Evolutionary conservation across 305 asterid species (phyloP).

Genomic region (Lippia alba): DNA sequence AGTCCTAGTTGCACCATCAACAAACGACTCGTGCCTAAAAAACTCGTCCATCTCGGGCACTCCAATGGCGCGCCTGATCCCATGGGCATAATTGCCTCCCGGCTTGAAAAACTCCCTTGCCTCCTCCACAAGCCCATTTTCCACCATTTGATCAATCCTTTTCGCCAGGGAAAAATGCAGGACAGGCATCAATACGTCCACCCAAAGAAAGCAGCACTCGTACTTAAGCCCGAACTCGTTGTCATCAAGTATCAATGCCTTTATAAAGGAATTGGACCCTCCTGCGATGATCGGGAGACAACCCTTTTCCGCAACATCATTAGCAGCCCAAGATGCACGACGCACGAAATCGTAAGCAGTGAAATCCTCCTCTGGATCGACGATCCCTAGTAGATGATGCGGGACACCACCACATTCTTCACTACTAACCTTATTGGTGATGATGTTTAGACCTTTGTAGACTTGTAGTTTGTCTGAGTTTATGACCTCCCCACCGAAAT

Average conservation of each 20-base stretch:
- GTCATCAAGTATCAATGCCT: conserved; percentile 44
- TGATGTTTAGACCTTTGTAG: conserved; percentile 42
- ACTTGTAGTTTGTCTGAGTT: conserved; percentile 62
- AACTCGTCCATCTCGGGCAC: conserved; percentile 48
- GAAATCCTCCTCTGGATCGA: conserved; percentile 43
- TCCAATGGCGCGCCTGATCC: conserved; percentile 47
- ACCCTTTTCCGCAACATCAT: conserved; percentile 18
- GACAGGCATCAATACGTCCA: conserved; percentile 37
- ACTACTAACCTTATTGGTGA: conserved; percentile 40
- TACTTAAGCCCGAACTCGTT: conserved; percentile 30
- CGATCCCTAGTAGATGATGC: conserved; percentile 47
- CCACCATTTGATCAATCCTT: conserved; percentile 58
- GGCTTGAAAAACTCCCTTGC: conserved; percentile 40
- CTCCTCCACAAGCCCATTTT: conserved; percentile 45
- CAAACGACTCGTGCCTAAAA: conserved; percentile 17
- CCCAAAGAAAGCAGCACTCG: conserved; percentile 45
- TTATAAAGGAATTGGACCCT: conserved; percentile 53
- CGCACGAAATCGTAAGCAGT: conserved; percentile 39
- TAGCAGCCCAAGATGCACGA: conserved; percentile 29
- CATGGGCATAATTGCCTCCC: conserved; percentile 34
- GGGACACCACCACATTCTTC: conserved; percentile 46
- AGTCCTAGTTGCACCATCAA: conserved; percentile 21
- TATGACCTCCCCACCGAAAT: conserved; percentile 45
- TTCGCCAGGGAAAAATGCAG: conserved; percentile 31
- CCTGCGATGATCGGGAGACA: conserved; percentile 51